Base-by-base conservation (phyloP, 2,329 filamentous ascomycete genomes). In the Aspergillus felis region DNA sequence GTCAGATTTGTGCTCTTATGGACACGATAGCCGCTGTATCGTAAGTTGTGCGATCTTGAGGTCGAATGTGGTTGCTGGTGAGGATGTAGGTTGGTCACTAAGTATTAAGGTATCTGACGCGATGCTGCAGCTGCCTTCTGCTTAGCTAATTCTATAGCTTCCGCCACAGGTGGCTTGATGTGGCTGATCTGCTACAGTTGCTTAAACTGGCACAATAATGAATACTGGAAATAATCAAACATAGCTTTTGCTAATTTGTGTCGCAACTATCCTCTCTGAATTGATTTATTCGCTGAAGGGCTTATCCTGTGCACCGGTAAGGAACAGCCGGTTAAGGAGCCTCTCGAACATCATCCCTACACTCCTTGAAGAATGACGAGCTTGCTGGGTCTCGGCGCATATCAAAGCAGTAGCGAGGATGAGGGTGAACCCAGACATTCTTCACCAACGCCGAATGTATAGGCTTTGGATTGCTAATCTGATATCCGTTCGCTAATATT, bases 321-420 rank as follows among this genome's bases (percentile, higher is more conserved):
- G 46, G 17, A 35, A 7, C 5, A 7, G 32, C 2, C 14, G 32
- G 6, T 38, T 25, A 14, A 47, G 20, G 22, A 27, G 24, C 22
- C 44, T 38, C 32, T 38, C 2, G 32, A 38, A 38, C 32, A 35
- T 5, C 32, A 35, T 35, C 14, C 14, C 44, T 47, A 8, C 8
- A 17, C 25, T 53, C 22, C 14, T 50, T 24, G 22, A 47, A 35
- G 46, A 59, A 51, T 48, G 54, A 49, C 53, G 59, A 65, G 60
- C 50, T 76, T 78, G 76, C 67, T 77, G 46, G 74, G 71, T 32
- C 71, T 80, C 17, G 74, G 66, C 25, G 71, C 67, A 38, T 80
- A 80, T 62, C 74, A 73, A 49, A 79, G 76, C 61, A 79, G 76
- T 61, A 77, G 75, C 58, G 77, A 78, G 48, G 77, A 79, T 55